Base-by-base conservation (phyloP, 208 protist species). In the Angomonas deanei region DNA sequence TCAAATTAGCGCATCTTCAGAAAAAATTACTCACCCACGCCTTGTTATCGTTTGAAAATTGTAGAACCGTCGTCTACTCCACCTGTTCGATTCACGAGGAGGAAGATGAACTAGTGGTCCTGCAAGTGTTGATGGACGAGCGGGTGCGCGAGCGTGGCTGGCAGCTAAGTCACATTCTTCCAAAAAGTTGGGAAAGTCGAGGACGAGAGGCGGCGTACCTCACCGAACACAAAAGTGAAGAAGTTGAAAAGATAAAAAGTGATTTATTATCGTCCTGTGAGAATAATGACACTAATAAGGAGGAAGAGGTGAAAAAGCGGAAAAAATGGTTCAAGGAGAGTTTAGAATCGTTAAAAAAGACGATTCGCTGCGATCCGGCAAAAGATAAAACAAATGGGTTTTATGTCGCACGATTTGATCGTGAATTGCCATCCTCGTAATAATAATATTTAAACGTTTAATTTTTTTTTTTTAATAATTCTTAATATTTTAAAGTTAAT, bases 61-160 rank as follows among this genome's bases (percentile, higher is more conserved):
- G 88, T 64, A 79, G 87, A 63, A 82, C 80, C 15, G 84, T 97
- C 19, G 86, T 94, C 15, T 97, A 97, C 75, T 96, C 89, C 3
- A 97, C 93, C 10, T 97, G 93, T 72, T 94, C 85, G 8, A 73
- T 96, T 13, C 82, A 96, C 61, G 84, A 92, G 72, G 82, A 68
- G 56, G 93, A 97, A 58, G 91, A 97, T 61, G 93, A 97, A 75
- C 66, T 67, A 0, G 91, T 96, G 4, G 88, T 96, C 74, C 85
- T 85, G 30, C 71, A 86, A 54, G 87, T 89, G 19, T 70, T 96
- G n/a, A 53, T 66, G 26, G 86, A 93, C 63, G 61, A 72, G 42
- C 86, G 86, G 0, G 86, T 95, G 49, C 68, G 84, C 64, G 76
- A 64, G 48, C 83, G 82, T 5, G 86, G 84, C 19, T 95, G 89